Evolutionary conservation across 371 early-diverging fungal species (phyloP).

Genomic region (Coemansia sp.): DNA sequence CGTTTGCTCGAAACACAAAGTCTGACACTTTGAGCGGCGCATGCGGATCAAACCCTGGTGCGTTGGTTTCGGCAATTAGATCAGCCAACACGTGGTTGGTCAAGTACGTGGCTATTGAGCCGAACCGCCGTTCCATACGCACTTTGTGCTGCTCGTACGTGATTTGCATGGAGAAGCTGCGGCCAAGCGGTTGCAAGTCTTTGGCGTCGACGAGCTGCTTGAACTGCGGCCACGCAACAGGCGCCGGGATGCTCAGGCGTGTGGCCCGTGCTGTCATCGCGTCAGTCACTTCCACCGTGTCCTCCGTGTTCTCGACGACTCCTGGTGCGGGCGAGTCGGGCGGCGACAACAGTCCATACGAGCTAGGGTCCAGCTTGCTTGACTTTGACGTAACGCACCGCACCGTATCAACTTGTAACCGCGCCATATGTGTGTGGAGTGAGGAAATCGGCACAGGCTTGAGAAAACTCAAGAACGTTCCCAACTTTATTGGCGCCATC

Average conservation of each 20-base stretch:
- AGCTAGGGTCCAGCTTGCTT: slow-evolving; percentile 1
- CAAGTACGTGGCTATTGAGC: slow-evolving; percentile 36
- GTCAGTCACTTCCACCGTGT: background rate
- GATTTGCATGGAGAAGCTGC: slow-evolving; percentile 30
- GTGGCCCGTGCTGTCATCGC: slow-evolving; percentile 3
- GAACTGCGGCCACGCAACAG: slow-evolving; percentile 27
- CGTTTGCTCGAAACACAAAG: slow-evolving; percentile 51
- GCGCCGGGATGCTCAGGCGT: slow-evolving; percentile 16
- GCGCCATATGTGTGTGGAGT: background rate
- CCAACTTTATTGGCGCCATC: background rate
- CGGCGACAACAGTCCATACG: slow-evolving; percentile 28
- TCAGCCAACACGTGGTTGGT: slow-evolving; percentile 21
- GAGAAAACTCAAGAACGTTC: background rate
- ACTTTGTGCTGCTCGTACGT: slow-evolving; percentile 23
- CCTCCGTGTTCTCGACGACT: background rate
- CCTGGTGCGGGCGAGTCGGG: slow-evolving; percentile 34
- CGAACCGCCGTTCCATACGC: slow-evolving; percentile 10
- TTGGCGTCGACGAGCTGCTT: slow-evolving; percentile 30
- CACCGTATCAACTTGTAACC: background rate
- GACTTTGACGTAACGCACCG: background rate
- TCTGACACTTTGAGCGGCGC: slow-evolving; percentile 10
- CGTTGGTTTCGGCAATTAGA: slow-evolving; percentile 17
- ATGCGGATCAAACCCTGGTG: slow-evolving; percentile 5
- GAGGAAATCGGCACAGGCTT: background rate
- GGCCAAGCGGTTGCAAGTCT: slow-evolving; percentile 39